Evolutionary conservation across 768 basidiomycete species (phyloP), one percentile per base, ranked within the genome.

Genomic region (Tricholoma saponaceum): DNA sequence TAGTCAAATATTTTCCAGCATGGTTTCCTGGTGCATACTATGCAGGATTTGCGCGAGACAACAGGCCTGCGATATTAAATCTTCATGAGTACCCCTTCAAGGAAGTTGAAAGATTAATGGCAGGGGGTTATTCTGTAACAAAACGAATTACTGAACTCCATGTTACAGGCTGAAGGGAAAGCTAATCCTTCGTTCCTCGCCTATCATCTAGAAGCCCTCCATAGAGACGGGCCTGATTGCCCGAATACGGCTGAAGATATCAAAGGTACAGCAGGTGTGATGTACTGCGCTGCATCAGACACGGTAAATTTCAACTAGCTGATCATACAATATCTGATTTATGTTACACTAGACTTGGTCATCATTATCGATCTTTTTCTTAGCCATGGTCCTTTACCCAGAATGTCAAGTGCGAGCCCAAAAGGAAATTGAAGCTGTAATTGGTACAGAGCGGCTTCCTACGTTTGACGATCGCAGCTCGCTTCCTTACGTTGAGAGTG

Each of bases 1-100:
- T 28, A 78, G 77, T 78, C 51, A 72, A 69, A 62, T 65, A 76
- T 53, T 60, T 78, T 14, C 76, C 76, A 1, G 57, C 35, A 16
- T 78, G 76, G 76, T 47, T 75, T 8, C 77, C 77, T 23, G 77
- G 76, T 0, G 67, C 72, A 18, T 64, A 68, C 37, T 77, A 70
- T 54, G 67, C 70, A 41, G 65, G 63, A 25, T 68, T 69, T 46
- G 77, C 74, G 8, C 64, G 67, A 16, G 55, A 64, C 16, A 71
- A 73, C 64, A 66, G 65, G 32, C 63, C 51, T 41, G 61, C 62
- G 16, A 66, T 73, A 25, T 52, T 66, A 2, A 64, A 64, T 22
- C 64, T 77, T 67, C 65, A 69, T 50, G 68, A 75, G 14, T 65
- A 65, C 23, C 76, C 75, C 0, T 70, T 73, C 51, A 28, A 57